These are phyloP conservation scores for Sporothrix dimorphospora DNA, from an alignment of 2,329 filamentous ascomycete genomes.

Conservation along the genomic window DNA sequence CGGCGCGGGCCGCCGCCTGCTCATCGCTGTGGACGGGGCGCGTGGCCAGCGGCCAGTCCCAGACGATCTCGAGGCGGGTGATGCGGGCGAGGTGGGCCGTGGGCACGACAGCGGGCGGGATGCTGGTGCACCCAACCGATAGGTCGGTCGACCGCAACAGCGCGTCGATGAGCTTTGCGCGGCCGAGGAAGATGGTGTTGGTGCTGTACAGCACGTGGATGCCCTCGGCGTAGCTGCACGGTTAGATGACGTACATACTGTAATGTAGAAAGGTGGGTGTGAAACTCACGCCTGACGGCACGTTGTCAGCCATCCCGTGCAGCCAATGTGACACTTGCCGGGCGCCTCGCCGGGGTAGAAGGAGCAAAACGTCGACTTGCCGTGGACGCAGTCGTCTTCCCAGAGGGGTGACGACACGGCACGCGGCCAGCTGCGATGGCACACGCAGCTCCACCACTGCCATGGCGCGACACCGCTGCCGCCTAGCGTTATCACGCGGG, in stretches of 20 bases:
- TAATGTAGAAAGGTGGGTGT: neutral
- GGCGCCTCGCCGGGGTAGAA: neutral
- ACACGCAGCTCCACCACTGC: constrained; percentile 19
- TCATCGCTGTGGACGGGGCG: neutral
- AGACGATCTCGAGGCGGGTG: neutral
- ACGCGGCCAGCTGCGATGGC: neutral
- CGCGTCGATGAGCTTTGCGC: neutral
- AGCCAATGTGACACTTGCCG: neutral
- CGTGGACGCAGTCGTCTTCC: neutral
- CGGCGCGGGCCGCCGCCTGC: neutral
- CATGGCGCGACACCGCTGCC: neutral
- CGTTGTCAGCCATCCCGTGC: neutral
- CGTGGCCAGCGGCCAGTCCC: neutral
- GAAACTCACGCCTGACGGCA: neutral
- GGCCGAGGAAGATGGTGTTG: neutral
- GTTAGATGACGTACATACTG: no score
- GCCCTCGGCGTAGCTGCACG: neutral
- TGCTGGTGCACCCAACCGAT: neutral
- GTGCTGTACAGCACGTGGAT: constrained; percentile 6
- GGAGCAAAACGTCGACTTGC: neutral
- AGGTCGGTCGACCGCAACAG: neutral
- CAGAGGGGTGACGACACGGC: neutral
- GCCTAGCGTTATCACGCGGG: neutral
- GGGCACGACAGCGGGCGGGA: neutral
- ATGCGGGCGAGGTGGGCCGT: neutral